phyloP scores from a whole-genome alignment of 2,329 filamentous ascomycete species.

The Monilinia vaccinii-corymbosi region DNA sequence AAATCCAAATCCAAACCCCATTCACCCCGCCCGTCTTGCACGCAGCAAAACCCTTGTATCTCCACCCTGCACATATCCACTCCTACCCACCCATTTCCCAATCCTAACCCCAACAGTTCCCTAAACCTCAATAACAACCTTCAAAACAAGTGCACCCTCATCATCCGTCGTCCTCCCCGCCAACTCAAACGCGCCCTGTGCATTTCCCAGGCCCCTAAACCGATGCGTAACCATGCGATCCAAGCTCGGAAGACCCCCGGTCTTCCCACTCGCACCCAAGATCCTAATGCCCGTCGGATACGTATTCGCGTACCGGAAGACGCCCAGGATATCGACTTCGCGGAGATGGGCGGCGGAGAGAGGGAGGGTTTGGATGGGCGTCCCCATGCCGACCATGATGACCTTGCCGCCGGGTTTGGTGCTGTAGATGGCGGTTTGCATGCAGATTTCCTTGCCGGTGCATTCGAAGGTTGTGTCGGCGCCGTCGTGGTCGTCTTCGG shows the following conservation, averaged over 20 bases:
- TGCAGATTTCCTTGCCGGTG: constrained; percentile 65
- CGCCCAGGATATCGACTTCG: constrained; percentile 70
- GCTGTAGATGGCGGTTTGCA: constrained; percentile 66
- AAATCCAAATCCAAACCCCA: background rate
- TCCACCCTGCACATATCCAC: background rate
- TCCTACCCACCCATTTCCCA: background rate
- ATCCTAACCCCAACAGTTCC: background rate
- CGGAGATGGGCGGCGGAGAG: constrained; percentile 63
- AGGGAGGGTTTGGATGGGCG: constrained; percentile 64
- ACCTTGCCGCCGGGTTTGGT: constrained; percentile 62
- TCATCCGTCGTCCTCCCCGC: constrained; percentile 60
- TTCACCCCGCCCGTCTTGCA: background rate
- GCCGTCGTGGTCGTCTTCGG: constrained; percentile 39
- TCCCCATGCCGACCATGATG: constrained; percentile 73
- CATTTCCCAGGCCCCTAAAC: constrained; percentile 54
- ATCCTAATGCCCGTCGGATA: constrained; percentile 61
- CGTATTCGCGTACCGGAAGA: constrained; percentile 70
- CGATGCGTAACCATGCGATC: constrained; percentile 67
- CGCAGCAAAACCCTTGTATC: background rate
- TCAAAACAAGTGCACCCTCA: constrained; percentile 59
- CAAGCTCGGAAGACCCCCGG: constrained; percentile 45
- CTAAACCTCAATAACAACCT: constrained; percentile 56
- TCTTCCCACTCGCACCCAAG: constrained; percentile 36
- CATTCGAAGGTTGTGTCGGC: constrained; percentile 68
- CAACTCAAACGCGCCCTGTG: constrained; percentile 58